Evolutionary conservation across 306 rosid genomes (phyloP).

Genomic region (Vigna radiata): DNA sequence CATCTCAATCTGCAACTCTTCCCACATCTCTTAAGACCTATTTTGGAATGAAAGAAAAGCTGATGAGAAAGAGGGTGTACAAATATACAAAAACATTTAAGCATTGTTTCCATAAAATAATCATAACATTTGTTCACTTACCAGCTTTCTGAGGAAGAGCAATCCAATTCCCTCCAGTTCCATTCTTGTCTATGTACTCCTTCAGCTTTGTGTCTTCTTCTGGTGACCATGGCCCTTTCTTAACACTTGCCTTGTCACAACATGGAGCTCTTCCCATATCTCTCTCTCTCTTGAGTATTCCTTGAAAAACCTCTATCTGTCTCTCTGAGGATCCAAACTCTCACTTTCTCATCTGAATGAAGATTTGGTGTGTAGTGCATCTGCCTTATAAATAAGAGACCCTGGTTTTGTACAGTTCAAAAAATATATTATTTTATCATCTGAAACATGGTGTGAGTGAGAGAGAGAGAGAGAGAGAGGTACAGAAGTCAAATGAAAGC

Average conservation of each 20-base stretch:
- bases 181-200: constrained; percentile 78
- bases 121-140: constrained; percentile 22
- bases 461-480: not conserved
- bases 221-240: constrained; percentile 99
- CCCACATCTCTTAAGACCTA: constrained; percentile 94
- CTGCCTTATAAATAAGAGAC: constrained; percentile 49
- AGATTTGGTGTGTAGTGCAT: constrained; percentile 51
- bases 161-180: constrained; percentile 99
- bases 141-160: constrained; percentile 99
- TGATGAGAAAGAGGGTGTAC: not conserved
- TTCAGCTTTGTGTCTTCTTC: constrained; percentile 91
- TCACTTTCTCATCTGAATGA: constrained; percentile 49
- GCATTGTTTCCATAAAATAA: constrained; percentile 18
- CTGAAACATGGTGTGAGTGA: constrained; percentile 35
- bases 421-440: constrained; percentile 40
- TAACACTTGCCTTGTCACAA: constrained; percentile 95
- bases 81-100: not conserved
- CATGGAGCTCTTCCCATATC: constrained; percentile 99
- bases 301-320: not conserved
- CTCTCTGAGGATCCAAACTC: constrained; percentile 51
- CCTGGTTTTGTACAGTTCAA: constrained; percentile 46
- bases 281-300: constrained; percentile 15
- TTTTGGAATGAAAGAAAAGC: not conserved
- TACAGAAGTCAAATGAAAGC: constrained; percentile 66
- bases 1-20: constrained; percentile 98